These are phyloP conservation scores for Xylaria multiplex DNA, from an alignment of 2,329 filamentous ascomycete genomes.

Conservation along the genomic window DNA sequence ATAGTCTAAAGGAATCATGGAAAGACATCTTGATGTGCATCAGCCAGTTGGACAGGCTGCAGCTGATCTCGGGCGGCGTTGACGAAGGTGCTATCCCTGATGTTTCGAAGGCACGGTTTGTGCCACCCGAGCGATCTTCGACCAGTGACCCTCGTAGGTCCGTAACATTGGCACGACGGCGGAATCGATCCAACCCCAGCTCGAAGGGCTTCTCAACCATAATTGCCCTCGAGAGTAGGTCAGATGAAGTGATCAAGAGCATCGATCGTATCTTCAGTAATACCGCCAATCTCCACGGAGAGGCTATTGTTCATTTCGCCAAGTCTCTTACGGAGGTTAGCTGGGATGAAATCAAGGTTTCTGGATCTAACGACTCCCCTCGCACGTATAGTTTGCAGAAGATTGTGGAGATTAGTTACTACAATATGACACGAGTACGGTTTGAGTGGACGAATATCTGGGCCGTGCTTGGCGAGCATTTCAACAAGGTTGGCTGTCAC, in stretches of 20 bases:
- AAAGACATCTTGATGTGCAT: constrained; percentile 94
- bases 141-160: constrained; percentile 72
- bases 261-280: constrained; percentile 98
- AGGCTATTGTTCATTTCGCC: constrained; percentile 96
- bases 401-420: constrained; percentile 98
- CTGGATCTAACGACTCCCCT: constrained; percentile 92
- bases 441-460: constrained; percentile 99
- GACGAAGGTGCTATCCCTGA: constrained; percentile 93
- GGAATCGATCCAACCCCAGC: constrained; percentile 64
- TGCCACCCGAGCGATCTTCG: constrained; percentile 66
- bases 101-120: constrained; percentile 82
- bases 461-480: constrained; percentile 97
- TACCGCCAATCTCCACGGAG: constrained; percentile 89
- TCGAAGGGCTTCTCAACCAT: constrained; percentile 77
- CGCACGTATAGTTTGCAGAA: constrained; percentile 98
- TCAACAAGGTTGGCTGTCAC: constrained; percentile 97
- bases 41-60: constrained; percentile 93
- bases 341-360: constrained; percentile 99
- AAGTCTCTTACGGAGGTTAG: constrained; percentile 92
- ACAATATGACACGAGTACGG: constrained; percentile 98
- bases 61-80: constrained; percentile 92
- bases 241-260: constrained; percentile 89
- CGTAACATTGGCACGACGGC: constrained; percentile 65
- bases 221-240: constrained; percentile 90
- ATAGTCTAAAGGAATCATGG: constrained; percentile 89